Base-by-base conservation (phyloP, 2,329 filamentous ascomycete genomes). In the Pseudogymnoascus sp. region DNA sequence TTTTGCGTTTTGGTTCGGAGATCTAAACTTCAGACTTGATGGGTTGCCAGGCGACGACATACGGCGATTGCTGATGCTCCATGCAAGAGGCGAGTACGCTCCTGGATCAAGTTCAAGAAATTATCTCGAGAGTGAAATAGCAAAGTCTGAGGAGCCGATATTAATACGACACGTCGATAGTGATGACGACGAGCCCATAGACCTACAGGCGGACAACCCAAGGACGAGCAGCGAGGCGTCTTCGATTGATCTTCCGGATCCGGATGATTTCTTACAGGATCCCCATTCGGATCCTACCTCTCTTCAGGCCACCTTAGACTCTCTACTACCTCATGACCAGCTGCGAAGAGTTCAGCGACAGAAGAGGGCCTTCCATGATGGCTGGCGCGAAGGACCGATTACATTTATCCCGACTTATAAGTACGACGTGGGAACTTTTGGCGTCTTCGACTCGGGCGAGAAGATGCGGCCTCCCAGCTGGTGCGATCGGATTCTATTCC, bases 351-450 rank as follows among this genome's bases (percentile, higher is more conserved):
- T 91, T 64, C 92, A 96, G 68, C 85, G 82, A 66, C 77, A 84
- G 39, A 83, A 85, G n/a, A 94, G 89, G 71, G 86, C 87, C 0
- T 96, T 99, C 65, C 85, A 96, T 64, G 90, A 96, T 65, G 93
- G 92, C 1, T 99, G 94, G 92, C 82, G 83, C 60, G 94, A 99
- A 78, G 94, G 92, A 0, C 81, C 85, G 0, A 92, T 99, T 62
- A 84, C 84, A 1, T 99, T 99, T 70, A 74, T 97, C 14, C 94
- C 94, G 1, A 95, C 94, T 0, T 99, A 99, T 75, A 99, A 99
- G 74, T 99, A 99, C 69, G 95, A 99, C 70, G 81, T 96, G 29
- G 94, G 94, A n/a, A 96, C 89, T 31, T 85, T 96, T 33, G 90
- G 90, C 1, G 83, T 92, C 31, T 99, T 97, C 72, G 95, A 99